Evolutionary conservation across 495 filamentous ascomycete genomes (phyloP).

Genomic region (Tuber aestivum): DNA sequence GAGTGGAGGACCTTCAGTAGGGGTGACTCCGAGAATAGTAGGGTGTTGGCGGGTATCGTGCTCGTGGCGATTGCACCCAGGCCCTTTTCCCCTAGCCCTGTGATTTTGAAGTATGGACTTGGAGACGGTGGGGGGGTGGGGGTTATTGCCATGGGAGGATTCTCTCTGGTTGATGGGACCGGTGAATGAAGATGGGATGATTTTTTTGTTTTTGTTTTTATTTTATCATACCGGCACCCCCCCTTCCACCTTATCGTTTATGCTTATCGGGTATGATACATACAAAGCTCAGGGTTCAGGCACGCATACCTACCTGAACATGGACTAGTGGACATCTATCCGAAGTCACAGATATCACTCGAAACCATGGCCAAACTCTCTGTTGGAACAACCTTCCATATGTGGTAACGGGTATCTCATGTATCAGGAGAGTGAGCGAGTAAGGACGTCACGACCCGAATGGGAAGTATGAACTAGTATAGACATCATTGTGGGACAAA

Average conservation of each 20-base stretch:
- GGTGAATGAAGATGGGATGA: neutral
- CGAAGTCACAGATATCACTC: neutral
- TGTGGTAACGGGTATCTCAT: too few species aligned
- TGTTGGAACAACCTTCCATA: too few species aligned
- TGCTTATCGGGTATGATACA: neutral
- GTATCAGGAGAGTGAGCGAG: too few species aligned
- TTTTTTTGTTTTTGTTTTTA: neutral
- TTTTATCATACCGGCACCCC: too few species aligned
- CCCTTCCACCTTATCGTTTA: neutral
- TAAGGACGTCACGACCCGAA: too few species aligned
- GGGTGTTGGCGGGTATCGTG: conserved; percentile 29
- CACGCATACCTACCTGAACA: neutral
- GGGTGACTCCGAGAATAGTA: conserved; percentile 30
- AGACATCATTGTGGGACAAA: too few species aligned
- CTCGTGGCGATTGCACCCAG: conserved; percentile 28
- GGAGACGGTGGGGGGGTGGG: conserved; percentile 3
- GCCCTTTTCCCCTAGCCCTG: conserved; percentile 29
- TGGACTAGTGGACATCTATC: neutral
- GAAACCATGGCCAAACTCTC: neutral
- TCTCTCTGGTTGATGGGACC: neutral
- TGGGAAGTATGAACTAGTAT: too few species aligned
- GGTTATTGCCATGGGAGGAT: neutral
- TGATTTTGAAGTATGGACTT: conserved; percentile 23
- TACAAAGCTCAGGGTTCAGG: neutral
- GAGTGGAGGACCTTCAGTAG: conserved; percentile 21